A percentile compares a stretch with the other conserved stretches of the same genome.
Evolutionary conservation across 805 yeast species (phyloP).

Genomic region (Grigorovia yakushimaensis): DNA sequence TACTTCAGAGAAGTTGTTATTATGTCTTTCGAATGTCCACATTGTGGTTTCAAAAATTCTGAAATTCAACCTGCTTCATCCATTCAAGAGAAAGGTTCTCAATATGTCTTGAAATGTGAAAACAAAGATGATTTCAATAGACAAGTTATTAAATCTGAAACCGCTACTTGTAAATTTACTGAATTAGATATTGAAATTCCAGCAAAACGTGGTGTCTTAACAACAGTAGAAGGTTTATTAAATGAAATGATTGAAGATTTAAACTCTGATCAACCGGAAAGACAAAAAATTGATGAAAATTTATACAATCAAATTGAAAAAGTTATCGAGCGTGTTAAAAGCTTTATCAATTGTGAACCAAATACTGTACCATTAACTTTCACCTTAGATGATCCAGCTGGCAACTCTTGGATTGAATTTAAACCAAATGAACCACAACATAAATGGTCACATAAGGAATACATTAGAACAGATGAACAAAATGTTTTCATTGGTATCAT

Average conservation of each 20-base stretch:
- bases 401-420: conserved; percentile 93
- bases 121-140: conserved; percentile 66
- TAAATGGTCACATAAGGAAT: conserved; percentile 82
- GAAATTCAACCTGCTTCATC: conserved; percentile 95
- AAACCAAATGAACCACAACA: conserved; percentile 79
- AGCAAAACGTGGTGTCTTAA: conserved; percentile 85
- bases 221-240: conserved; percentile 85
- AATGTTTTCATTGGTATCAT: conserved; percentile 75
- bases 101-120: conserved; percentile 62
- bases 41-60: conserved; percentile 82
- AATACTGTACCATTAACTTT: conserved; percentile 69
- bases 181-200: conserved; percentile 93
- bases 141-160: conserved; percentile 85
- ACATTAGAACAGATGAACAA: conserved; percentile 79
- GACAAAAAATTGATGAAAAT: conserved; percentile 68
- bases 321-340: conserved; percentile 51
- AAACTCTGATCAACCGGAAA: conserved; percentile 66
- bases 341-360: conserved; percentile 55
- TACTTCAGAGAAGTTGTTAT: conserved; percentile 81
- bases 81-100: conserved; percentile 81
- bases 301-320: conserved; percentile 64
- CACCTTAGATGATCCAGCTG: conserved; percentile 84
- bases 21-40: conserved; percentile 94
- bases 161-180: conserved; percentile 66
- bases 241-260: conserved; percentile 77